Base-by-base conservation (phyloP, 1,284 basidiomycete genomes). In the Xerocomus minutiporus region DNA sequence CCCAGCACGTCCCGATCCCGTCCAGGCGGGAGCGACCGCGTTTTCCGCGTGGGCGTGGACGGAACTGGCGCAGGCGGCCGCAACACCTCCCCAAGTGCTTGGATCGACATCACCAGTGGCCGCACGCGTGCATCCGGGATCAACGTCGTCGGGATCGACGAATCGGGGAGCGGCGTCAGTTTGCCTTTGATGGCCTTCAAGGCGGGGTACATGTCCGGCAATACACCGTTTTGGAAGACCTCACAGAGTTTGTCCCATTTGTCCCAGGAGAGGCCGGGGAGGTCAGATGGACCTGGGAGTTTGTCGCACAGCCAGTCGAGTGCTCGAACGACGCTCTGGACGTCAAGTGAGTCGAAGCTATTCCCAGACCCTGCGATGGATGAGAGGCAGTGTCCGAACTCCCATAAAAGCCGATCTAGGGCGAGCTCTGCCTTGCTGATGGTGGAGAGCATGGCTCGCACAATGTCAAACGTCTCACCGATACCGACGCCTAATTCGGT, bases 341-440 rank as follows among this genome's bases (percentile, higher is more conserved):
- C 56, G 48, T 68, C 69, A 6, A 70, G 40, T 2, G 63, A 65
- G 32, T 70, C 64, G 29, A 69, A 57, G 32, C 34, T 58, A 20
- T 71, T 60, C 8, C 48, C 57, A 1, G 64, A 56, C 13, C 62
- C 60, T 20, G 65, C 61, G 17, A 76, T 57, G 0, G 56, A 59
- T 8, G 70, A 59, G 12, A 77, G 53, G 4, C 70, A 61, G 23
- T 64, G 66, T 20, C 75, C 71, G 8, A 77, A 52, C 45, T 74
- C 74, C 53, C 61, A 61, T 0, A 68, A 58, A 5, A 73, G 55
- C 6, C 64, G 63, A 38, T 69, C 66, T 0, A 69, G 64, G n/a
- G 66, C 61, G 31, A 74, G 61, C 17, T 64, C 60, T 39, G 60
- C 58, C 1, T 66, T 60, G 5, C 60, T 64, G 32, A 73, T 57